Evolutionary conservation across 2,329 filamentous ascomycete genomes (phyloP).

Genomic region (Lanzia echinophila): DNA sequence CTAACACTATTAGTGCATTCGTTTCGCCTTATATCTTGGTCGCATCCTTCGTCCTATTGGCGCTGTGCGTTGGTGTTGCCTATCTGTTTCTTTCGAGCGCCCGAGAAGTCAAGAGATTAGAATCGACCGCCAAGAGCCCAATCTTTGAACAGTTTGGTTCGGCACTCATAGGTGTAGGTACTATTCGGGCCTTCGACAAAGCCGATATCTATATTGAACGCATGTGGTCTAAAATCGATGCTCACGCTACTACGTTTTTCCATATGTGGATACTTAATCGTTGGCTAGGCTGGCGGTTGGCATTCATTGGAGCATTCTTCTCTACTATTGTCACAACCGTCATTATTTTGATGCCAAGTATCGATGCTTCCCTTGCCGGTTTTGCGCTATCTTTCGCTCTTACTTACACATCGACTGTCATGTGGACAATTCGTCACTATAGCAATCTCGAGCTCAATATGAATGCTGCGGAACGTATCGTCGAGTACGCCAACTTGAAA

Average conservation of each 20-base stretch:
- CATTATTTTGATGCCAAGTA: constrained; percentile 52
- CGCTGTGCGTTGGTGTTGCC: constrained; percentile 51
- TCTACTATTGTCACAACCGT: constrained; percentile 57
- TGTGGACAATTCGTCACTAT: constrained; percentile 62
- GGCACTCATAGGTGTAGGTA: constrained; percentile 63
- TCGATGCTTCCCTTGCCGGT: constrained; percentile 65
- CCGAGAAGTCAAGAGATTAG: constrained; percentile 68
- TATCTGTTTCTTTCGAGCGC: constrained; percentile 61
- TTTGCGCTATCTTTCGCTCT: constrained; percentile 71
- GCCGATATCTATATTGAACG: constrained; percentile 56
- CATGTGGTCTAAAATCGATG: constrained; percentile 65
- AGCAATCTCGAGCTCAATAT: constrained; percentile 69
- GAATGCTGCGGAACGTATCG: constrained; percentile 67
- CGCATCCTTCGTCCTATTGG: constrained; percentile 51
- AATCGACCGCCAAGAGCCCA: constrained; percentile 70
- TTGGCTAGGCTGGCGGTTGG: constrained; percentile 71
- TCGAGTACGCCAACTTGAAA: constrained; percentile 65
- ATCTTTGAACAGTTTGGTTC: constrained; percentile 76
- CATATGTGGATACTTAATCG: constrained; percentile 67
- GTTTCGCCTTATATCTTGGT: constrained; percentile 62
- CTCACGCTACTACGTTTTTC: constrained; percentile 58
- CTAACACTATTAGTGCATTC: constrained; percentile 39
- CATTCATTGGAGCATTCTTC: constrained; percentile 62
- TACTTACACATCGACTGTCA: constrained; percentile 57
- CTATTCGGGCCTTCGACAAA: constrained; percentile 71